Base-by-base conservation (phyloP, 2,329 filamentous ascomycete genomes). In the Colletotrichum endophyticum region DNA sequence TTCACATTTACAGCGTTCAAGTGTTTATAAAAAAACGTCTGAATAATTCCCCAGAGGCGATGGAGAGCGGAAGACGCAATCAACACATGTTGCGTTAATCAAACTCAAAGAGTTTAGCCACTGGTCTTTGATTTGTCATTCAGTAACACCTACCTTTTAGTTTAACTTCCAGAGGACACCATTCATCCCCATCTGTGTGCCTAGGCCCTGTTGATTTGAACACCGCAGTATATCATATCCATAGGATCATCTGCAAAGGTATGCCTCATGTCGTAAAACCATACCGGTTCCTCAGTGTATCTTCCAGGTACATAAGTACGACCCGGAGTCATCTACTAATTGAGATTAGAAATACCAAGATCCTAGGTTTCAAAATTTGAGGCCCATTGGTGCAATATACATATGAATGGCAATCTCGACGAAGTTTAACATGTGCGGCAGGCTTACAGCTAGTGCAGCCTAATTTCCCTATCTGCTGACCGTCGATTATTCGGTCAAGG, bases 171-270 rank as follows among this genome's bases (percentile, higher is more conserved):
- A 12, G 19, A 6, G 3, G 6, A 49, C n/a, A 3, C 2, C 3
- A 6, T 49, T 5, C 1, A n/a, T 5, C 7, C 3, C 7, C 5
- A 44, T 49, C 9, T 49, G 6, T 22, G 19, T 22, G 5, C 5
- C 39, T n/a, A n/a, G 39, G 11, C 9, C 11, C 44, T 22, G n/a
- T 12, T 49, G 44, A 1, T 49, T 49, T 7, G 44, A 13, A 49
- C 0, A 2, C 3, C n/a, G n/a, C n/a, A 6, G 4, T 49, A 7
- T 0, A n/a, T 49, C 4, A 13, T 5, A 49, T 2, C 3, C 1
- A n/a, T 12, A 12, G 6, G 44, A 22, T 22, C 4, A 2, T n/a
- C 44, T 4, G 11, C 19, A 49, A 49, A 49, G 44, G n/a, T 12
- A 13, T 49, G 11, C 9, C 9, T 4, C 19, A 49, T 7, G 44